Evolutionary conservation across 768 basidiomycete genomes (phyloP).

Genomic region (Boletus sp.): DNA sequence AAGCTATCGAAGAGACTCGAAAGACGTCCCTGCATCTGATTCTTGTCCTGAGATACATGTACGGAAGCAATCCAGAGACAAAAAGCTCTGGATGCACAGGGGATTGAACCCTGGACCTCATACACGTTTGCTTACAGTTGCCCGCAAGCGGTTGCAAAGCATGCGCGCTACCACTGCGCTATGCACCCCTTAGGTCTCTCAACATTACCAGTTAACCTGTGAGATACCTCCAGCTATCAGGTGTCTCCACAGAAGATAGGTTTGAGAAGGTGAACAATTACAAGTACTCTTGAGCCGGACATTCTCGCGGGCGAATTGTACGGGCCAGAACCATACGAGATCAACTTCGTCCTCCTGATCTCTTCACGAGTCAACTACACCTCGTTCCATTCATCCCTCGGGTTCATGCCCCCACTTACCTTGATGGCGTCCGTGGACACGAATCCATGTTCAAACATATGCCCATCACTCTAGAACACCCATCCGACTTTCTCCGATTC

Average conservation of each 20-base stretch:
- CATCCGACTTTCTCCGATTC: constrained; percentile 10
- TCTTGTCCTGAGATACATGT: neutral
- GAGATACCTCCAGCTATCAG: too few relatives aligned
- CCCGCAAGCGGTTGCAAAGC: constrained; percentile 30
- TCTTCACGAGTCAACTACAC: constrained; percentile 15
- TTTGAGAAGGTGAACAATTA: neutral
- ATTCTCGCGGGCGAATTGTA: neutral
- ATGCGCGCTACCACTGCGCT: constrained; percentile 39
- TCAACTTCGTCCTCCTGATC: constrained; percentile 18
- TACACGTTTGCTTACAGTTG: constrained; percentile 23
- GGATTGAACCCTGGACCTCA: constrained; percentile 43
- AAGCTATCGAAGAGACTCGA: neutral
- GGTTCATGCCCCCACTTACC: constrained; percentile 14
- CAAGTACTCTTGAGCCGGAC: neutral
- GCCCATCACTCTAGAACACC: constrained; percentile 4
- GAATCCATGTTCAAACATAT: constrained; percentile 20
- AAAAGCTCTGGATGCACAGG: constrained; percentile 35
- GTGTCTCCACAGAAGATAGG: neutral
- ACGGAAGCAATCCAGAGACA: neutral
- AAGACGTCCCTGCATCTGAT: neutral
- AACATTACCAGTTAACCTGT: neutral
- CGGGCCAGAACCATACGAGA: constrained; percentile 10
- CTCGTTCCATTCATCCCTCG: constrained; percentile 25
- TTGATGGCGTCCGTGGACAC: constrained; percentile 18
- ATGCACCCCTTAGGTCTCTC: constrained; percentile 1